phyloP scores from a whole-genome alignment of 1,284 basidiomycete genomes.

The Cryptococcus deneoformans region DNA sequence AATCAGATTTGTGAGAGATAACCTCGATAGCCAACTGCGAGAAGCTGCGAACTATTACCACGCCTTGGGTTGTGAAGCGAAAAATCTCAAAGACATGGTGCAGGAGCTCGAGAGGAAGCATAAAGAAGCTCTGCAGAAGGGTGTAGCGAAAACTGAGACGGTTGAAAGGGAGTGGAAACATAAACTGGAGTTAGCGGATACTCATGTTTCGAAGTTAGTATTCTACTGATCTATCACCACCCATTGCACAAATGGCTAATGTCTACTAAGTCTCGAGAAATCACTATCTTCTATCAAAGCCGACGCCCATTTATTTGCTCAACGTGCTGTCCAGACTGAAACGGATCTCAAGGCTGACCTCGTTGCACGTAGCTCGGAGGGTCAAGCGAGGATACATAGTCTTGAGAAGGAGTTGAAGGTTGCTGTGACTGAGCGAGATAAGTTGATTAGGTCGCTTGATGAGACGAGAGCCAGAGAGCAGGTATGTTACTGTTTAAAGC shows the following conservation, averaged over 20 bases:
- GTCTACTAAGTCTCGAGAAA: neutral
- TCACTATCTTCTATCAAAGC: neutral
- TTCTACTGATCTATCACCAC: no score
- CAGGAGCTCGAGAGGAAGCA: neutral
- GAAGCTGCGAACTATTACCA: neutral
- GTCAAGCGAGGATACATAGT: neutral
- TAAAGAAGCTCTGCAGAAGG: neutral
- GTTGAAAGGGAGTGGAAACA: neutral
- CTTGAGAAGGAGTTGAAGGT: neutral
- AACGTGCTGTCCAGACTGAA: neutral
- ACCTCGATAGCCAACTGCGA: neutral
- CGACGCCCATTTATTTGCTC: neutral
- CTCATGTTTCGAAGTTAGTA: no score
- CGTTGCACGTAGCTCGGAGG: neutral
- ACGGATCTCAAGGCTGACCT: neutral
- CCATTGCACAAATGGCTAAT: no score
- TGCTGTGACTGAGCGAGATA: neutral
- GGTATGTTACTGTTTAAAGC: neutral
- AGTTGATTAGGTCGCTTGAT: neutral
- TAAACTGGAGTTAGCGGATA: neutral
- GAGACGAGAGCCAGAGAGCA: neutral
- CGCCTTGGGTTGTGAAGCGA: conserved; percentile 2
- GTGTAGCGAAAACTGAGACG: neutral
- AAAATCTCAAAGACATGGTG: neutral
- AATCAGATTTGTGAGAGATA: neutral